Conservation (phyloP, 164 flowering plant genomes). For the Chloranthus sessilifolius region DNA sequence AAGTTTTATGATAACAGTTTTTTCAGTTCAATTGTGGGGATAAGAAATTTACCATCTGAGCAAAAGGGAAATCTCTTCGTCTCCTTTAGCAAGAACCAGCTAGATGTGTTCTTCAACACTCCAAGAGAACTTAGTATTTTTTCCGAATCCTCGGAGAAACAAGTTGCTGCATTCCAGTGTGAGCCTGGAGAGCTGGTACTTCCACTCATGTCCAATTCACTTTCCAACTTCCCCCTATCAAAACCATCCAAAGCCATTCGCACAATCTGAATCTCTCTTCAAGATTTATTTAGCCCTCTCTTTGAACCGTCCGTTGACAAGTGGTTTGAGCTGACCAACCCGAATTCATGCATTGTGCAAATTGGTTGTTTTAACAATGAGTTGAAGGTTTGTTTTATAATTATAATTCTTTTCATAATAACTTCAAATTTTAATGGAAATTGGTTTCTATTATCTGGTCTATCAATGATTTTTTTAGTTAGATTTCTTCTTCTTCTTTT, state of each 20-base stretch:
- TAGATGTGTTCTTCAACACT: constrained; percentile 53
- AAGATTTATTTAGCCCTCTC: constrained; percentile 35
- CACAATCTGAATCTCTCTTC: constrained; percentile 47
- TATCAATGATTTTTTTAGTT: no score
- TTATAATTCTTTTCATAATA: no score
- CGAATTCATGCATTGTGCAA: constrained; percentile 27
- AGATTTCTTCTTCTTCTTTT: no score
- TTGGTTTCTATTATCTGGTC: no score
- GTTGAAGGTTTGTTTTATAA: no score
- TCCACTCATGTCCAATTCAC: constrained; percentile 44
- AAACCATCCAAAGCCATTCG: constrained; percentile 44
- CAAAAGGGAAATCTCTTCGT: constrained; percentile 59
- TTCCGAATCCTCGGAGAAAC: constrained; percentile 61
- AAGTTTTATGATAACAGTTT: no score
- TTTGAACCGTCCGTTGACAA: constrained; percentile 55
- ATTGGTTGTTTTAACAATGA: no score
- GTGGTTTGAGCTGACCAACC: constrained; percentile 71
- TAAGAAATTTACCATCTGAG: constrained; percentile 56
- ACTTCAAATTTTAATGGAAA: no score
- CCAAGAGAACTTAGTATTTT: constrained; percentile 49
- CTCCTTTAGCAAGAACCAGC: constrained; percentile 52
- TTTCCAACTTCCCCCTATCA: constrained; percentile 35
- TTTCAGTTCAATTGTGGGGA: constrained; percentile 61
- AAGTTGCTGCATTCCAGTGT: constrained; percentile 70
- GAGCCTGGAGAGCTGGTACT: constrained; percentile 73